Evolutionary conservation across 768 basidiomycete species (phyloP), one percentile per base, ranked within the genome.

Genomic region (Piloderma croceum): DNA sequence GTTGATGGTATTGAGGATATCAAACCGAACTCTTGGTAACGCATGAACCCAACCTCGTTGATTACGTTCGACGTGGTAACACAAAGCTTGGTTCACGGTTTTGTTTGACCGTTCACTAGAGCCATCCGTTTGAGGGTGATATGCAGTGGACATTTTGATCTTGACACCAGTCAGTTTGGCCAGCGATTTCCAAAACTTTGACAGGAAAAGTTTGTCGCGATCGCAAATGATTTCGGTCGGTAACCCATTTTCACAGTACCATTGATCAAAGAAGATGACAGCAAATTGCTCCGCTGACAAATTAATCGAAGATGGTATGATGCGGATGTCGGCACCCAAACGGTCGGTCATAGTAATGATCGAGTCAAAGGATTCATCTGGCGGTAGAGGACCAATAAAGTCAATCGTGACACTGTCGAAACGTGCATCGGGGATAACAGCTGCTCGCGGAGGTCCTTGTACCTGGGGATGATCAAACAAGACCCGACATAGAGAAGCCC

Each of bases 1-100:
- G n/a, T n/a, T n/a, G n/a, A n/a, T n/a, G n/a, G n/a, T n/a, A n/a
- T n/a, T n/a, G n/a, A n/a, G n/a, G n/a, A n/a, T n/a, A n/a, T n/a
- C n/a, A n/a, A n/a, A n/a, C n/a, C n/a, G n/a, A n/a, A n/a, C n/a
- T n/a, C n/a, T n/a, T n/a, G n/a, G n/a, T n/a, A n/a, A n/a, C n/a
- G n/a, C n/a, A n/a, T n/a, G n/a, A n/a, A n/a, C n/a, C n/a, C n/a
- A n/a, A n/a, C n/a, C n/a, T n/a, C n/a, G n/a, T n/a, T n/a, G n/a
- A n/a, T n/a, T n/a, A n/a, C n/a, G n/a, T n/a, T n/a, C n/a, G n/a
- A n/a, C n/a, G n/a, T n/a, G n/a, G n/a, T 0, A 46, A 39, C 47
- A 69, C 58, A 13, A 55, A 62, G 0, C 46, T 24, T 0, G 68
- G 62, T 46, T 69, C 60, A 0, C 59, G 62, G 38, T 69, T 62